Conservation (phyloP, 2,329 filamentous ascomycete species). For the Peltaster fructicola region DNA sequence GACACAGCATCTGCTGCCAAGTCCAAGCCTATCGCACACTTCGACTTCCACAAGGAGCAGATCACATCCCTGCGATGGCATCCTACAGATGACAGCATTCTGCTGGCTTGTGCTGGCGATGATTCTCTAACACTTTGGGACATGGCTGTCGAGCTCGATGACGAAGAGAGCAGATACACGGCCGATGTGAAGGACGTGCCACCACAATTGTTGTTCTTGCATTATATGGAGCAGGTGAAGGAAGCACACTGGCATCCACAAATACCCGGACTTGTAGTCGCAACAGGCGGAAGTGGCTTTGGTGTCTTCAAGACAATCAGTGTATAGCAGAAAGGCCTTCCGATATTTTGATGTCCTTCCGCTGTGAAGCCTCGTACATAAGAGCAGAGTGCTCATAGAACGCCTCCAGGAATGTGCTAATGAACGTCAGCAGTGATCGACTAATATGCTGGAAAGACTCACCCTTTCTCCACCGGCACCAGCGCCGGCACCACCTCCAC, state of each 20-base stretch:
- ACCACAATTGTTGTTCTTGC: conserved; percentile 86
- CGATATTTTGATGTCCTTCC: too few species aligned
- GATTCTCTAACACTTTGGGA: conserved; percentile 95
- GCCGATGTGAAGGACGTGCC: conserved; percentile 79
- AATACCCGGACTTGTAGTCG: conserved; percentile 76
- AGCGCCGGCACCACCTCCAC: conserved; percentile 2
- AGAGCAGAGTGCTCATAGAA: conserved; percentile 4
- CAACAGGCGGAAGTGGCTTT: conserved; percentile 76
- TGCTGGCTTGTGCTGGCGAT: conserved; percentile 80
- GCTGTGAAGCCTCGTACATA: too few species aligned
- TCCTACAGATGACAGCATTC: conserved; percentile 87
- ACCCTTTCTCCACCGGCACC: conserved; percentile 1
- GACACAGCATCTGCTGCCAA: conserved; percentile 26
- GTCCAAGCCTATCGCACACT: conserved; percentile 74
- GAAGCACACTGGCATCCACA: conserved; percentile 96
- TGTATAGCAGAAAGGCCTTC: conserved; percentile 13
- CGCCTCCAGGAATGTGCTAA: conserved; percentile 8
- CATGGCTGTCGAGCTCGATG: conserved; percentile 86
- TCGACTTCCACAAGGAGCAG: conserved; percentile 90
- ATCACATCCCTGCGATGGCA: conserved; percentile 96
- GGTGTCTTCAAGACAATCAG: conserved; percentile 29
- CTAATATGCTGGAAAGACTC: conserved; percentile 1
- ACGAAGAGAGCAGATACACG: conserved; percentile 86
- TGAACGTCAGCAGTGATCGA: conserved; percentile 1
- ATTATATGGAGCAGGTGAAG: conserved; percentile 89